Base-by-base conservation (phyloP, 345 rosid genomes). In the Eucalyptus sp. region DNA sequence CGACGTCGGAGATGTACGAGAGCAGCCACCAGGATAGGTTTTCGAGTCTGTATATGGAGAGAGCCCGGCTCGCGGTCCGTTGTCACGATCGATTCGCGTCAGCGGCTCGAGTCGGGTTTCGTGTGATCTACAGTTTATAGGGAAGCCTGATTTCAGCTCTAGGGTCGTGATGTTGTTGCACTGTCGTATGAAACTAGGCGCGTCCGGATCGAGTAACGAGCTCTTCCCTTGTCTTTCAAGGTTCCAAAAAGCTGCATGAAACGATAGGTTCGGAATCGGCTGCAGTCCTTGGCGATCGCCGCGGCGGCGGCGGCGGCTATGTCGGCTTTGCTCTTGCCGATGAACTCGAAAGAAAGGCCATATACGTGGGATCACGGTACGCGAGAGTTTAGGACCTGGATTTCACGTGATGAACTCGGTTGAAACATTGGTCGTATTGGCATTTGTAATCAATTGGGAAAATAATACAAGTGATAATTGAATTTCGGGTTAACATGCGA, bases 251-350 rank as follows among this genome's bases (percentile, higher is more conserved):
- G 29, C 24, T 17, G 48, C 48, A 37, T 37, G 0, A 11, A 37
- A 37, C 15, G 13, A 20, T 20, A 37, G 83, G 83, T 18, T 11
- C 14, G 8, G 48, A 76, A 37, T 20, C 3, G 14, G 7, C 48
- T 2, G 3, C 27, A 4, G 11, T 76, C 4, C 48, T 76, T 20
- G 2, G 48, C 0, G 83, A 20, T 41, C 1, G 1, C 0, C 1
- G 24, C 0, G 48, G 25, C 48, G 54, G 22, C 8, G 43, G 44
- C 7, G 44, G 44, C 44, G 44, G 44, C 44, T 43, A 43, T 7
- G 76, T 64, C 37, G 18, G 37, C 37, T 7, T 18, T 64, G n/a
- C 76, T 64, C 37, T 64, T 15, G 76, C 18, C 18, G 18, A n/a
- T 8, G 76, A 64, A 14, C 37, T n/a, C 37, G 37, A n/a, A n/a